Base-by-base conservation (phyloP, 164 flowering plant genomes). In the Berberis vulgaris region DNA sequence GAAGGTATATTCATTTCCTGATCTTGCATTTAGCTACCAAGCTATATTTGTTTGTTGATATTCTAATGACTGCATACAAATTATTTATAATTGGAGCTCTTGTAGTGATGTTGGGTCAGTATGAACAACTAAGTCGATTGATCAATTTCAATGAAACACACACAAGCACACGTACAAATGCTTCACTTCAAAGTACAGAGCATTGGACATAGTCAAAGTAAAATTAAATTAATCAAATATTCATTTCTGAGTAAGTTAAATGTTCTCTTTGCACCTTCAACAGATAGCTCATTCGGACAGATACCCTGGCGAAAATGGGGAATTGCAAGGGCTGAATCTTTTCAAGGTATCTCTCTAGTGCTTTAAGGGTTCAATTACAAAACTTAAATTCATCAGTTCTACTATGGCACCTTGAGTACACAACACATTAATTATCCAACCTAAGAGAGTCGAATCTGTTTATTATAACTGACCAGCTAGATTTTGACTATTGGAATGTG, bases 291-390 rank as follows among this genome's bases (percentile, higher is more conserved):
- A 84, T 50, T 85, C 84, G 3, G 86, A 78, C 72, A 89, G 82
- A 68, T 87, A 83, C 77, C 80, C 85, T 26, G 95, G 90, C 65
- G 98, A 91, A 53, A 89, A 77, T 72, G 75, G 83, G 44, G 94
- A 91, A 45, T 60, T 81, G 72, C 96, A 84, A 57, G 93, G 89
- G n/a, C 73, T 82, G 65, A 76, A 77, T 64, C 64, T 83, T 54
- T 86, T 84, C 77, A 91, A 87, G 96, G 98, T 89, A 78, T 59
- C 11, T 58, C 54, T 52, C 54, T 10, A 10, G 11, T 50, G 7
- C 12, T 50, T 6, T 4, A 52, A 7, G n/a, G 4, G 12, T 52
- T 46, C 0, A 46, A 46, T 46, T 46, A 46, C 49, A 46, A 46
- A 5, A 8, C 49, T 26, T 26, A 26, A 26, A 46, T 46, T 5